Percentiles rank a stretch among this genome's conserved stretches.
phyloP scores from a whole-genome alignment of 768 basidiomycete genomes.

The Obba rivulosa region DNA sequence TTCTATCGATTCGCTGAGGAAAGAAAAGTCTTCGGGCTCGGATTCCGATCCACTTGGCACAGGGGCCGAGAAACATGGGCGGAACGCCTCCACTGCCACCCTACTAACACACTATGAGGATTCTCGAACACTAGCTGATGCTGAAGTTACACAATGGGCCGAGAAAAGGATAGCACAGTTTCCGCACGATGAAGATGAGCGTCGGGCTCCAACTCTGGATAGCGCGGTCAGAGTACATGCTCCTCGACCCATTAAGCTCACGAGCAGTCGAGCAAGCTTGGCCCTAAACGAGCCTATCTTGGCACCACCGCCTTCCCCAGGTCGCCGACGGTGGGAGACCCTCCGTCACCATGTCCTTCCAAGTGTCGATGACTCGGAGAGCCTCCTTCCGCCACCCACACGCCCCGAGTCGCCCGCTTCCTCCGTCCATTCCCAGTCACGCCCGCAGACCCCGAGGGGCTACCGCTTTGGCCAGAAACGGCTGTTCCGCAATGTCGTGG shows the following conservation, averaged over 20 bases:
- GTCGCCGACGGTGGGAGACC: slow-evolving; percentile 21
- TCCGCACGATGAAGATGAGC: slow-evolving; percentile 9
- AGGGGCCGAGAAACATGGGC: no score
- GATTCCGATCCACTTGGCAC: slow-evolving; percentile 8
- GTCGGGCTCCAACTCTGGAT: background rate
- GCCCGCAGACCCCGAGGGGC: slow-evolving; percentile 20
- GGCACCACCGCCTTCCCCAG: slow-evolving; percentile 17
- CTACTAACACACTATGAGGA: no score
- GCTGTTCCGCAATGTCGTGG: slow-evolving; percentile 47
- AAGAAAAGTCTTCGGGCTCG: slow-evolving; percentile 10
- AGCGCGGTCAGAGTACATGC: background rate
- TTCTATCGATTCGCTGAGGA: slow-evolving; percentile 21
- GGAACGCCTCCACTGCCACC: no score
- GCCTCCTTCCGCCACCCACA: slow-evolving; percentile 5
- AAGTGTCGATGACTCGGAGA: slow-evolving; percentile 1
- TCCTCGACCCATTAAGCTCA: background rate
- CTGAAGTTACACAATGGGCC: slow-evolving; percentile 10
- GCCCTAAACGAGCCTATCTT: background rate
- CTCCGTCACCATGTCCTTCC: slow-evolving; percentile 21
- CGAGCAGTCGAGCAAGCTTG: background rate
- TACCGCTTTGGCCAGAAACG: slow-evolving; percentile 19
- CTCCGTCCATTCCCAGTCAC: slow-evolving; percentile 5
- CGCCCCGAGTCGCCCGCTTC: slow-evolving; percentile 1
- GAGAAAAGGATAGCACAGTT: slow-evolving; percentile 19
- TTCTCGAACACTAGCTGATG: slow-evolving; percentile 1